Base-by-base conservation (phyloP, 257 asterid genomes). In the Lycium barbarum region DNA sequence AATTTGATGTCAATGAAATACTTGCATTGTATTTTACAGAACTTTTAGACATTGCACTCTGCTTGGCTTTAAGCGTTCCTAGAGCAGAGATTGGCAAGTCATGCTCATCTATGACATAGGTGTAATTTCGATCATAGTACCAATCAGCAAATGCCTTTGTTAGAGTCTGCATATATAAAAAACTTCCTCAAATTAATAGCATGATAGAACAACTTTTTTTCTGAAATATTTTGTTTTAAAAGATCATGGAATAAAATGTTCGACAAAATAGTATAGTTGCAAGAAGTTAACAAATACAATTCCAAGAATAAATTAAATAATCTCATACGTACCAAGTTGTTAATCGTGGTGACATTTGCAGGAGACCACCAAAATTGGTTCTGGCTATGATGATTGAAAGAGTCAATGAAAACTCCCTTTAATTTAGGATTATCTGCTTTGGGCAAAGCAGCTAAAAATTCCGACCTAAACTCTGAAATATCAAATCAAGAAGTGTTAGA, bases 401-500 rank as follows among this genome's bases (percentile, higher is more conserved):
- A 38, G 66, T 58, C 70, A 58, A 80, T 58, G 36, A 80, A 80
- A 40, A 80, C 68, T n/a, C 83, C 83, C 17, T 12, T 80, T 38
- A 62, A 38, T 36, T 18, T 35, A 36, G 55, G 53, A 9, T 80
- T 80, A 10, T 38, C 38, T 9, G 66, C 6, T 20, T 58, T 57
- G 35, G 83, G 83, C 57, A 80, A 59, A 55, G 54, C 18, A 80
- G 11, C 58, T 22, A 80, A 38, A n/a, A 80, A 80, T 35, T 61
- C 71, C 11, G 35, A 36, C 26, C 83, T 80, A 18, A 58, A 58
- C 13, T 58, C 83, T 80, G 83, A 13, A 14, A 66, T 66, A 40
- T 17, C 9, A 20, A 58, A 38, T 55, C 5, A 17, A 38, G 47
- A 58, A 18, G 53, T 18, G 35, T 55, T 81, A 17, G 54, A 14